Evolutionary conservation across 225 moss, liverwort and hornwort genomes (phyloP).

Genomic region (Polytrichum commune): DNA sequence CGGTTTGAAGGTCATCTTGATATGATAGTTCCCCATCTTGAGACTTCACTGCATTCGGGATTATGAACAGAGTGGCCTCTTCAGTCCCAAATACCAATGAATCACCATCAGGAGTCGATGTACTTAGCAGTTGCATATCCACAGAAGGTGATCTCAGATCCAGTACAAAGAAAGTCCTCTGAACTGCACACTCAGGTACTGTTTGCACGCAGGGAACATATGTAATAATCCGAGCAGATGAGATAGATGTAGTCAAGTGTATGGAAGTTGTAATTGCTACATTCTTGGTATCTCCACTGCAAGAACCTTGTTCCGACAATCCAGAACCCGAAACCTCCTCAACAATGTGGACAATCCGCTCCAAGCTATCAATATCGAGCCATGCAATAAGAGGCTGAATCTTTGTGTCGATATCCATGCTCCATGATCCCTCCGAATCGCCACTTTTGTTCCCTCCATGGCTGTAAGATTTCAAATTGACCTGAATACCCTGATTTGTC

Average conservation of each 20-base stretch:
- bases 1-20: constrained; percentile 11
- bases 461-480: constrained; percentile 43
- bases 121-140: constrained; percentile 39
- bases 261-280: constrained; percentile 28
- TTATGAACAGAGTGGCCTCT: constrained; percentile 40
- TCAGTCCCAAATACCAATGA: constrained; percentile 33
- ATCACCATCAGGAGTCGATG: constrained; percentile 29
- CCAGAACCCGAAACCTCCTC: constrained; percentile 30
- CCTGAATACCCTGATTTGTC: constrained; percentile 47
- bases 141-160: constrained; percentile 40
- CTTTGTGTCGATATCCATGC: constrained; percentile 53
- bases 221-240: constrained; percentile 64
- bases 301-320: constrained; percentile 20
- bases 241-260: constrained; percentile 51
- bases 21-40: constrained; percentile 30
- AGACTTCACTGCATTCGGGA: constrained; percentile 28
- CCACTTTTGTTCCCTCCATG: constrained; percentile 21
- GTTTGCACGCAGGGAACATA: constrained; percentile 28
- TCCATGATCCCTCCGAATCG: constrained; percentile 28
- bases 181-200: constrained; percentile 13
- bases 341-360: constrained; percentile 51
- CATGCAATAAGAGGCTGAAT: constrained; percentile 68
- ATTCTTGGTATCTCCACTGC: constrained; percentile 22
- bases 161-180: constrained; percentile 45
- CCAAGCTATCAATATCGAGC: constrained; percentile 74